Evolutionary conservation across 192 early-diverging fungal species (phyloP).

Genomic region (Coemansia asiatica): DNA sequence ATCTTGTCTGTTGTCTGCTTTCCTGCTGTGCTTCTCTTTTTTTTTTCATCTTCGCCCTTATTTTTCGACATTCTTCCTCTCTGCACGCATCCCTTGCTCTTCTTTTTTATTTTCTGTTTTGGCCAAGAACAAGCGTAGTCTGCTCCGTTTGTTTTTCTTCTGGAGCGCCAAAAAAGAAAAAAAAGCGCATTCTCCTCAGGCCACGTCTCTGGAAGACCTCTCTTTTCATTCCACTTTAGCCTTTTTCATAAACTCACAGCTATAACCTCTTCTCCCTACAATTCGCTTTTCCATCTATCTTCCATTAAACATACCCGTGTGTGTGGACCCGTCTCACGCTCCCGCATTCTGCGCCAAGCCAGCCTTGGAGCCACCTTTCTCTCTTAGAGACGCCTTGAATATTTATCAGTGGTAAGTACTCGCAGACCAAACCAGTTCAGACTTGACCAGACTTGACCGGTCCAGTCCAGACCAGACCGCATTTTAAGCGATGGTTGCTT

Average conservation of each 20-base stretch:
- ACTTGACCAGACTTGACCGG: not conserved
- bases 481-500: not conserved
- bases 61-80: not conserved
- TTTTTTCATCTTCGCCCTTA: slow-evolving; percentile 4
- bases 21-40: not conserved
- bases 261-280: not conserved
- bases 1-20: not conserved
- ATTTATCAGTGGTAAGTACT: not conserved
- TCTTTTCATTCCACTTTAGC: not conserved
- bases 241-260: no score
- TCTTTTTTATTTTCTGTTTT: not conserved
- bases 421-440: not conserved
- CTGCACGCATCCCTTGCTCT: slow-evolving; percentile 1
- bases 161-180: not conserved
- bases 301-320: not conserved
- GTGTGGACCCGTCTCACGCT: not conserved
- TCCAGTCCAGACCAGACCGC: not conserved
- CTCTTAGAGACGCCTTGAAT: not conserved
- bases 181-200: not conserved
- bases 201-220: slow-evolving; percentile 1
- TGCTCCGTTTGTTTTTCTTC: slow-evolving; percentile 1
- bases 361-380: not conserved
- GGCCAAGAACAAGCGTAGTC: slow-evolving; percentile 8
- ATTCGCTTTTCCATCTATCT: not conserved
- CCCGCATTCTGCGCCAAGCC: not conserved